Base-by-base conservation (phyloP, 2,329 filamentous ascomycete genomes). In the Scopulariopsis brevicaulis region DNA sequence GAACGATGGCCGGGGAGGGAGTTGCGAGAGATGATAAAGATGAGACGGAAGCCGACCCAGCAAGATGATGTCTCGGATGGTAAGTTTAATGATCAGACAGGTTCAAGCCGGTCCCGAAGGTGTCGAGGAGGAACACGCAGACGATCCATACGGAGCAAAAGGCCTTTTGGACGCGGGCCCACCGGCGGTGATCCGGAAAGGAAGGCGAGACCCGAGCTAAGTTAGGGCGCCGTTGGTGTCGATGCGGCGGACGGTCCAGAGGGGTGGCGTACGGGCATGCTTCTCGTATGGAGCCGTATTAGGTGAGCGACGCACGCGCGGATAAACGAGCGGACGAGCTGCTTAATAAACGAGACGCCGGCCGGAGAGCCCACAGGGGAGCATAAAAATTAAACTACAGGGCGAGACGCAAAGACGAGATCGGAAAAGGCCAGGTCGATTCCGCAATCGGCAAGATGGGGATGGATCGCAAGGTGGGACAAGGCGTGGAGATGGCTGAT, bases 241-340 rank as follows among this genome's bases (percentile, higher is more conserved):
- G 46, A 11, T 20, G 22, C 46, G 22, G 15, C 18, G 8, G 46
- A 50, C 5, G 20, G 46, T 22, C 11, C 46, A 11, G 20, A 35
- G 46, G 53, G 3, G 22, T 40, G 43, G 24, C 25, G 40, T 22
- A 56, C 11, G 34, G 11, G 12, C 4, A 11, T 25, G 40, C 12
- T 7, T n/a, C 18, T 15, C 54, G 54, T 56, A 43, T 55, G 37
- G 20, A 46, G 25, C 15, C 54, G 54, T 56, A 43, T 55, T 55
- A 54, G 24, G 28, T 11, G 34, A 14, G 24, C 5, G 24, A 20
- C 32, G n/a, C 53, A 24, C 8, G 54, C 43, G 43, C 54, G 54
- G 54, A 25, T 56, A 51, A 56, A 43, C 50, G 40, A 56, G 46
- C 22, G n/a, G 54, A 46, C 40, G 54, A 35, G 24, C 32, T 51